These are phyloP conservation scores for Pyrus pyrifolia DNA, from an alignment of 306 rosid species.

Conservation along the genomic window DNA sequence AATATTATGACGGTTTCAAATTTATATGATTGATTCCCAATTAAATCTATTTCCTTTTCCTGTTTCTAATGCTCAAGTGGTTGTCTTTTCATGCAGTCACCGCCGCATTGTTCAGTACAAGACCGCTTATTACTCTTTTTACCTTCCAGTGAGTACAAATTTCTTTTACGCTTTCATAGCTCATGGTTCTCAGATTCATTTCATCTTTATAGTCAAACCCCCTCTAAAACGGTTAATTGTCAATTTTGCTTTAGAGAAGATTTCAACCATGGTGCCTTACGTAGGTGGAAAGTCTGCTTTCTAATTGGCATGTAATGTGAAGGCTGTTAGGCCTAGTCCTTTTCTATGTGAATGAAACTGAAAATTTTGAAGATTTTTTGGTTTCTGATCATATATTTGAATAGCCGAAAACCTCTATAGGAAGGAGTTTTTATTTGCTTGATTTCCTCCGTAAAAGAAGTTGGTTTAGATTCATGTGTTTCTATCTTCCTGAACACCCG, in stretches of 20 bases:
- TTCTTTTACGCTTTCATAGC: neutral
- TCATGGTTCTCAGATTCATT: neutral
- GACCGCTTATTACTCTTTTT: conserved; percentile 90
- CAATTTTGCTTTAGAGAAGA: neutral
- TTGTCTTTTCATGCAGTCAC: conserved; percentile 58
- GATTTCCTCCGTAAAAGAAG: neutral
- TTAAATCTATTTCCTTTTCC: neutral
- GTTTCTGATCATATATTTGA: neutral
- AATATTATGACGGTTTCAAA: neutral
- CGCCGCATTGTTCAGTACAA: conserved; percentile 87
- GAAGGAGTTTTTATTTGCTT: neutral
- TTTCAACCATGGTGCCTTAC: neutral
- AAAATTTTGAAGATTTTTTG: neutral
- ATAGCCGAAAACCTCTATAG: neutral
- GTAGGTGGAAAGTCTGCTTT: neutral
- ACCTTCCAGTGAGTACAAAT: conserved; percentile 69
- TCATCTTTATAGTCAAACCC: neutral
- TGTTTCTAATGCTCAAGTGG: conserved; percentile 3
- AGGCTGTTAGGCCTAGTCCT: neutral
- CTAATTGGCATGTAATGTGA: neutral
- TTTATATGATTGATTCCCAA: neutral
- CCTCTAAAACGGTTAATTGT: neutral
- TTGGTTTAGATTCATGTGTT: neutral
- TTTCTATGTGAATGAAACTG: neutral
- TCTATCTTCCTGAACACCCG: neutral